A percentile compares a stretch with the other conserved stretches of the same genome.
These are phyloP conservation scores for Hypholoma sublateritium DNA, from an alignment of 768 basidiomycete species.

Conservation along the genomic window DNA sequence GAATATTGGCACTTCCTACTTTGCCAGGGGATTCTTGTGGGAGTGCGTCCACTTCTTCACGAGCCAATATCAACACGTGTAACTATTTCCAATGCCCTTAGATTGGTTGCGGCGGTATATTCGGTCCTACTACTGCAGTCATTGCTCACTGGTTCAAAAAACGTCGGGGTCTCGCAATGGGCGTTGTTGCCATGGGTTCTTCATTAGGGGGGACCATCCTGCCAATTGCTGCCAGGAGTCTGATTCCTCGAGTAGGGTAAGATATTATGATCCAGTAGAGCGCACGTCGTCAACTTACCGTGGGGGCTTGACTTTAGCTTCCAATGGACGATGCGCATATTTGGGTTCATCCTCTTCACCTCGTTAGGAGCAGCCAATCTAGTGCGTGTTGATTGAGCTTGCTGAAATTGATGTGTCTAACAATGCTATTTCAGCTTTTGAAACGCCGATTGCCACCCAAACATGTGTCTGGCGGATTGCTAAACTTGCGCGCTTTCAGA, in stretches of 20 bases:
- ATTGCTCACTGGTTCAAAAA: constrained; percentile 76
- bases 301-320: constrained; percentile 46
- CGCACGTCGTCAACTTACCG: neutral
- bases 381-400: constrained; percentile 19
- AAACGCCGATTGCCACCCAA: constrained; percentile 56
- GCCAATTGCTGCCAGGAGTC: constrained; percentile 58
- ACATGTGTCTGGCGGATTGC: constrained; percentile 53
- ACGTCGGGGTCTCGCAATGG: constrained; percentile 59
- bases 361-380: constrained; percentile 56
- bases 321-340: constrained; percentile 71
- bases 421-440: constrained; percentile 27
- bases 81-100: constrained; percentile 9
- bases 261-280: neutral
- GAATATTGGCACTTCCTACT: constrained; percentile 78
- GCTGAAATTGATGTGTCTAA: neutral
- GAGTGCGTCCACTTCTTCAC: constrained; percentile 39
- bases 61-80: neutral
- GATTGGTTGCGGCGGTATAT: constrained; percentile 57
- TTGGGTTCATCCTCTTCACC: constrained; percentile 61
- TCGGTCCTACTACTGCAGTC: constrained; percentile 58
- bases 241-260: constrained; percentile 50
- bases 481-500: constrained; percentile 55
- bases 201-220: constrained; percentile 69
- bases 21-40: constrained; percentile 68
- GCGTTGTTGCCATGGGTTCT: constrained; percentile 62